Evolutionary conservation across 73 alveolate genomes (phyloP).

Genomic region (Paramecium caudatum): DNA sequence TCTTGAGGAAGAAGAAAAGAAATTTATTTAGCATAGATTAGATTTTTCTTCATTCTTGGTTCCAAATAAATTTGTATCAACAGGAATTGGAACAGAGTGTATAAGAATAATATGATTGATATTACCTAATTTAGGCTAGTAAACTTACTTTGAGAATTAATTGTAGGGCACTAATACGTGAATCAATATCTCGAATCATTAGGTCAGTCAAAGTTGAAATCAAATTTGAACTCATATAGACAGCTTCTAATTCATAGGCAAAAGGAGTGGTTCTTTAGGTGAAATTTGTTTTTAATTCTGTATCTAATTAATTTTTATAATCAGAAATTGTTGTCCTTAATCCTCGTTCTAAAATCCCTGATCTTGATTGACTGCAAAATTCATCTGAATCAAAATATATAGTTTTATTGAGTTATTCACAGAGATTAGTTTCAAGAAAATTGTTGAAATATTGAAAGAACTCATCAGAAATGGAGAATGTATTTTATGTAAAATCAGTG

Average conservation of each 20-base stretch:
- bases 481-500: not conserved
- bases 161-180: not conserved
- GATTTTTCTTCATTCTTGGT: not conserved
- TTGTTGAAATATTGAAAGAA: not conserved
- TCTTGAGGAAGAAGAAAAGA: not conserved
- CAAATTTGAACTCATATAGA: not conserved
- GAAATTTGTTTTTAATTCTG: too few species aligned
- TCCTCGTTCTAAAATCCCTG: not conserved
- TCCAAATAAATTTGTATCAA: not conserved
- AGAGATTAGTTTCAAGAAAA: not conserved
- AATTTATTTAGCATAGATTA: not conserved
- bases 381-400: not conserved
- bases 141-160: not conserved
- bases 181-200: not conserved
- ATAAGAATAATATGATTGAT: not conserved
- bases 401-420: not conserved
- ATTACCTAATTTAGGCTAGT: not conserved
- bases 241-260: constrained; percentile 59
- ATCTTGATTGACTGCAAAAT: not conserved
- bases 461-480: not conserved
- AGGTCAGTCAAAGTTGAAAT: not conserved
- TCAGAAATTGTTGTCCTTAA: not conserved
- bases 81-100: not conserved
- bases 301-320: not conserved
- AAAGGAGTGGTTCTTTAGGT: too few species aligned